Evolutionary conservation across 805 yeast genomes (phyloP), one percentile per base, ranked within the genome.

Genomic region (Myxozyma lipomycoides): DNA sequence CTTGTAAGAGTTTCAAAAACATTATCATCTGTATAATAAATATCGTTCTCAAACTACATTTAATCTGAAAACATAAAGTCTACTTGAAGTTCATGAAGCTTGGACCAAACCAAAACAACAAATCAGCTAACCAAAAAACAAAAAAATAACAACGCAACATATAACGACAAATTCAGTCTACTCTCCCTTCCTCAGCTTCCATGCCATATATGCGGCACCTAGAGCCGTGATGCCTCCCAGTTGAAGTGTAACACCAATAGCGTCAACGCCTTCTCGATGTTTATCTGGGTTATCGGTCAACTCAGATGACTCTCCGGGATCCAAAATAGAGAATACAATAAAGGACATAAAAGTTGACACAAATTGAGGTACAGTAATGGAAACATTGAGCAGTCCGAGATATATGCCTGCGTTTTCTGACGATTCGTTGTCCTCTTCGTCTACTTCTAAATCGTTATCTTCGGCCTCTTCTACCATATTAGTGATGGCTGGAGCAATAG

Each of bases 291-390:
- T 59, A 19, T 49, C 58, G 7, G 50, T 47, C 2, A 53, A 28
- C 44, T 55, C 59, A 4, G 43, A 44, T 3, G 49, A 38, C 24
- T 55, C 47, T 34, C 46, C 51, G 22, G 55, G 54, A 17, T 61
- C 63, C 32, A 65, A 41, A 10, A 65, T 43, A 2, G 66, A 51
- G 59, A 70, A 70, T 1, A 71, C 61, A 3, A 70, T 40, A 47
- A 62, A 70, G 1, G 73, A 69, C n/a, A 65, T 62, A 40, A 71
- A 64, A 0, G 73, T 68, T 3, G 73, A 69, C 1, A 70, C 57
- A 23, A 70, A 61, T 56, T 70, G 74, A 6, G 74, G 74, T 6
- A 69, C 47, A 5, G 72, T 69, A 43, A 70, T 60, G 5, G 73
- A 67, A 3, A 68, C 67, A 46, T 70, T 70, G 61, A 68, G 73